Percentiles rank a stretch among this genome's conserved stretches.
phyloP scores from a whole-genome alignment of 2,329 filamentous ascomycete genomes.

The Setomelanomma holmii region DNA sequence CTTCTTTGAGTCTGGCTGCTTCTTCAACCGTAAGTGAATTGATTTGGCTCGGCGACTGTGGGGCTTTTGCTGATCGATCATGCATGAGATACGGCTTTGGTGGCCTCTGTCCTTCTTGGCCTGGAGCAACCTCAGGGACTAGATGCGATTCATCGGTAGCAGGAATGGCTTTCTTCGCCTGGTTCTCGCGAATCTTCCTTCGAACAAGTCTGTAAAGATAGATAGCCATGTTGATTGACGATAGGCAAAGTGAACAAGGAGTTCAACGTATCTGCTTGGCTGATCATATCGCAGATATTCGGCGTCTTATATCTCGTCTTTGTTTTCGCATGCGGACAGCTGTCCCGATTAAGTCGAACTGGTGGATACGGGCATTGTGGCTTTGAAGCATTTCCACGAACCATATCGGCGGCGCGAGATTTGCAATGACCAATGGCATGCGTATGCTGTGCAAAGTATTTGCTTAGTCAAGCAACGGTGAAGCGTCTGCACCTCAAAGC shows the following conservation, averaged over 20 bases:
- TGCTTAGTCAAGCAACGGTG: too few species aligned
- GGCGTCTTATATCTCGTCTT: slow-evolving; percentile 14
- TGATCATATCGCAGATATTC: neutral
- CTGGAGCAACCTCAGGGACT: slow-evolving; percentile 20
- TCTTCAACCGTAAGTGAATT: slow-evolving; percentile 20
- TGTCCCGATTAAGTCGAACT: slow-evolving; percentile 8
- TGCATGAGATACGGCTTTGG: neutral
- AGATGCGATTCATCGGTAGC: slow-evolving; percentile 34
- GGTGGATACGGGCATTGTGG: slow-evolving; percentile 3
- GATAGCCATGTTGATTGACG: slow-evolving; percentile 26
- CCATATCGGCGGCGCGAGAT: neutral
- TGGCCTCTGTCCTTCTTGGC: slow-evolving; percentile 3
- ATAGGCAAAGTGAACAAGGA: neutral
- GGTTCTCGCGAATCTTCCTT: slow-evolving; percentile 27
- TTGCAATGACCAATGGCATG: neutral
- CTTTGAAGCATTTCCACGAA: neutral
- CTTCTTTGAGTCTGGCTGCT: slow-evolving; percentile 15
- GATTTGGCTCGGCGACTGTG: slow-evolving; percentile 4
- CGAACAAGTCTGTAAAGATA: slow-evolving; percentile 36
- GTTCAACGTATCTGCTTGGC: too few species aligned
- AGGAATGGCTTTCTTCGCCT: slow-evolving; percentile 26
- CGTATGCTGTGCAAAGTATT: too few species aligned
- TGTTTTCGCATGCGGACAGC: slow-evolving; percentile 3
- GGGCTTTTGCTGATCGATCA: neutral
- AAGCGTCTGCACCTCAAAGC: neutral